Base-by-base conservation (phyloP, 2,329 filamentous ascomycete species). In the Fusarium transvaalense region DNA sequence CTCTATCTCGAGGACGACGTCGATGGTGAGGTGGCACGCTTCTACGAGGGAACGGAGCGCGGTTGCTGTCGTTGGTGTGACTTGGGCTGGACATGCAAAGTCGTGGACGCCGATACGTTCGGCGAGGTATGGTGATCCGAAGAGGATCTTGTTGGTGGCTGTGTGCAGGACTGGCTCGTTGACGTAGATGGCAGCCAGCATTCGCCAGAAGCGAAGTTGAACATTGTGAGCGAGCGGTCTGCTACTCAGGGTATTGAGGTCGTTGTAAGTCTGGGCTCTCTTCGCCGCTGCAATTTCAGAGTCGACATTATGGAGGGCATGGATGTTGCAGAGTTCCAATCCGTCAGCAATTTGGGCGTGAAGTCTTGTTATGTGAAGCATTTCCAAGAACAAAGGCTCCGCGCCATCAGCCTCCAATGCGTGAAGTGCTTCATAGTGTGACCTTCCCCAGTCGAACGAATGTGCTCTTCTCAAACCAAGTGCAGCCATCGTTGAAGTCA, bases 171-270 rank as follows among this genome's bases (percentile, higher is more conserved):
- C 65, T 17, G 55, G 47, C 2, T 68, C 65, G 15, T 68, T 64
- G 46, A 45, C 31, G 3, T 64, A 34, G 23, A 68, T 60, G 0
- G 51, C 47, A 15, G 38, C 50, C 5, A 64, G 45, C 54, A 56
- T 60, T 8, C 59, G 51, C 65, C 64, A 68, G 59, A 68, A 64
- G 7, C 46, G 41, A 46, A 68, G 59, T 1, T 64, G 64, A 3
- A 41, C 14, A 29, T 61, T 34, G 8, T 31, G 50, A 0, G 65
- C 50, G 6, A 64, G 29, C 9, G 64, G 58, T 35, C 60, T 68
- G n/a, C 32, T 61, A 21, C 23, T 50, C 25, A 68, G 12, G 12
- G 14, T 31, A n/a, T 51, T 46, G 14, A 67, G 13, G 1, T 37
- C 46, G 5, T 29, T 27, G 25, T 53, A 57, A 5, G 34, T 17